phyloP scores from a whole-genome alignment of 441 rosid species.

The Eutrema salsugineum region DNA sequence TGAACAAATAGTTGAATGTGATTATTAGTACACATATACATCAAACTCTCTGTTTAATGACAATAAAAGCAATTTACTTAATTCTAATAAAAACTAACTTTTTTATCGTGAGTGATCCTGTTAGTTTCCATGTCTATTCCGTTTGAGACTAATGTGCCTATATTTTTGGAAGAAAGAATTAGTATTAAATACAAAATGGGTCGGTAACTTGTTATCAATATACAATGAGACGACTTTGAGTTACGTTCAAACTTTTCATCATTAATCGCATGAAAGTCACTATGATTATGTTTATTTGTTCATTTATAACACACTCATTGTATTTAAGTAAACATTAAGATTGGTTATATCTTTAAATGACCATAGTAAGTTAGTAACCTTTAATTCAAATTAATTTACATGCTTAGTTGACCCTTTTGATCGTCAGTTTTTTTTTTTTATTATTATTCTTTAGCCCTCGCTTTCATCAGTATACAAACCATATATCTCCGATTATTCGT shows the following conservation, averaged over 20 bases:
- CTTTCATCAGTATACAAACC: neutral
- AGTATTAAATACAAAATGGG: neutral
- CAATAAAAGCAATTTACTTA: neutral
- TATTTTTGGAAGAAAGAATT: neutral
- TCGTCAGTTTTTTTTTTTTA: neutral
- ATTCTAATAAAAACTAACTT: neutral
- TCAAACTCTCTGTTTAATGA: neutral
- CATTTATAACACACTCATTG: constrained; percentile 6
- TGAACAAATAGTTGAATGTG: constrained; percentile 21
- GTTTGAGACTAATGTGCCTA: neutral
- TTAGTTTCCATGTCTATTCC: constrained; percentile 2
- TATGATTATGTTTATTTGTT: constrained; percentile 26
- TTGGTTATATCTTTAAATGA: neutral
- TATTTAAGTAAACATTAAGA: neutral
- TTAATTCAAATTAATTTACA: constrained; percentile 22
- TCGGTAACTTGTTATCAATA: neutral
- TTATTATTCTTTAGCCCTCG: neutral
- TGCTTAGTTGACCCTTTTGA: neutral
- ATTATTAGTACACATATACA: neutral
- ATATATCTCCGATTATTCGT: neutral
- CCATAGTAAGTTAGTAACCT: neutral
- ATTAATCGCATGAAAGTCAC: constrained; percentile 27
- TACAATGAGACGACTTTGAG: constrained; percentile 22
- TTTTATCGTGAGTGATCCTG: neutral
- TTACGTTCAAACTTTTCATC: constrained; percentile 24